phyloP scores from a whole-genome alignment of 345 rosid species.

The Corymbia maculata region DNA sequence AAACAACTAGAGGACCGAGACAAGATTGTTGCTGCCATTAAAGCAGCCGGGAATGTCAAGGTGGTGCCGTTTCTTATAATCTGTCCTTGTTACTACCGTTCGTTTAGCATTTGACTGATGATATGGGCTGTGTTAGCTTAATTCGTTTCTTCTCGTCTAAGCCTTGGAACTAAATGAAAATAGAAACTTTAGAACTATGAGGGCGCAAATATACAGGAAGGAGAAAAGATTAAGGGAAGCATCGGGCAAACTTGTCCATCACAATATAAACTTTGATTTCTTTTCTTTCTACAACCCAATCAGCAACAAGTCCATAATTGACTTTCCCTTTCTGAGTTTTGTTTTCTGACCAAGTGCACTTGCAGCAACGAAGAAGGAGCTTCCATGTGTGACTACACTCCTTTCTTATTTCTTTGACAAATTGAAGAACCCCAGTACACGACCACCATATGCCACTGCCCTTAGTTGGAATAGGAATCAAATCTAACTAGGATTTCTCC shows the following conservation, averaged over 20 bases:
- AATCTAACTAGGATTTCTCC: neutral
- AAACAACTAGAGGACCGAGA: constrained; percentile 1
- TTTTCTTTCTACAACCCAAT: neutral
- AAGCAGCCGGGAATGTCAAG: constrained; percentile 3
- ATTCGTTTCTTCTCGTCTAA: neutral
- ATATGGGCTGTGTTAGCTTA: neutral
- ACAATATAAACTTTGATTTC: neutral
- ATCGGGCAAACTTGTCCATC: neutral
- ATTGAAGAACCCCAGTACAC: neutral
- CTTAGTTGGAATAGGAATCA: neutral
- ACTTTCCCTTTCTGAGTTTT: neutral
- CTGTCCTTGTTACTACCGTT: neutral
- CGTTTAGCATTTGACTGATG: neutral
- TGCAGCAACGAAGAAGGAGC: neutral
- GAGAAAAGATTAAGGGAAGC: neutral
- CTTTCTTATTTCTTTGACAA: neutral
- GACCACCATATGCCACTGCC: neutral
- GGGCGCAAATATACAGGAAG: neutral
- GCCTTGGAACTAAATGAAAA: neutral
- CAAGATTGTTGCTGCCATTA: constrained; percentile 3
- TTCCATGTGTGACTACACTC: neutral
- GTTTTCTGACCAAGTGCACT: neutral
- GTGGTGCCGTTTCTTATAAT: neutral
- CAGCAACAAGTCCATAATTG: neutral
- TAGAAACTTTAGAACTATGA: neutral